Evolutionary conservation across 2,329 filamentous ascomycete genomes (phyloP).

Genomic region (Cladosporium sp.): DNA sequence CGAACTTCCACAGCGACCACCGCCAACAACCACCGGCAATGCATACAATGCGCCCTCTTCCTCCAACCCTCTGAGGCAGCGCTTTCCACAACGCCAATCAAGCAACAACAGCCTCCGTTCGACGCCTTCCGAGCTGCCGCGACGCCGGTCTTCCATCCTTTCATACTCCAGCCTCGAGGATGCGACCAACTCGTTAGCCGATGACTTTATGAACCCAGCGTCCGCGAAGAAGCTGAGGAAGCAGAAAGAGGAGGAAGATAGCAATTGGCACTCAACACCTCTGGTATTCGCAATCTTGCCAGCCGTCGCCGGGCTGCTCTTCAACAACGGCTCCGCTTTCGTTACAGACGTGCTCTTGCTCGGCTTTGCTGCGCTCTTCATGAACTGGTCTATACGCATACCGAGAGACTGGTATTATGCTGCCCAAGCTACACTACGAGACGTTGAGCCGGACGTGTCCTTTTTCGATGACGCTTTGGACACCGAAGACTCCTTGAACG

Average conservation of each 20-base stretch:
- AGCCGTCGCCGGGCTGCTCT: constrained; percentile 80
- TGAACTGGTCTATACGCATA: constrained; percentile 88
- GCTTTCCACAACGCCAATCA: constrained; percentile 26
- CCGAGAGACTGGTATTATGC: constrained; percentile 72
- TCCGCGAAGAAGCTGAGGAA: constrained; percentile 31
- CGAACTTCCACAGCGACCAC: constrained; percentile 11
- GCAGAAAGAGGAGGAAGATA: constrained; percentile 55
- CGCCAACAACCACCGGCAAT: constrained; percentile 10
- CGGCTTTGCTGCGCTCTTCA: constrained; percentile 76
- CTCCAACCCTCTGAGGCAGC: constrained; percentile 23
- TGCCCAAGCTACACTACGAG: constrained; percentile 42
- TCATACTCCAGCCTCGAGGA: constrained; percentile 74
- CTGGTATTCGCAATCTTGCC: constrained; percentile 82
- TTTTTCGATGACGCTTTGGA: constrained; percentile 24
- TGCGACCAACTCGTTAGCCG: constrained; percentile 66
- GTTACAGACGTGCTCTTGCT: constrained; percentile 84
- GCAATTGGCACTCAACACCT: constrained; percentile 77
- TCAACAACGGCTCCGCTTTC: constrained; percentile 79
- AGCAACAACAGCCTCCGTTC: constrained; percentile 24
- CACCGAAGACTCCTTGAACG: constrained; percentile 30
- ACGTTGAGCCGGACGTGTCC: constrained; percentile 19
- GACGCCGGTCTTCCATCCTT: constrained; percentile 74
- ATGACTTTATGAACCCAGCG: constrained; percentile 64
- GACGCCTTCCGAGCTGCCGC: constrained; percentile 37
- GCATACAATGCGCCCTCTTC: constrained; percentile 13